Base-by-base conservation (phyloP, 164 flowering plant genomes). In the Cinnamomum chago region DNA sequence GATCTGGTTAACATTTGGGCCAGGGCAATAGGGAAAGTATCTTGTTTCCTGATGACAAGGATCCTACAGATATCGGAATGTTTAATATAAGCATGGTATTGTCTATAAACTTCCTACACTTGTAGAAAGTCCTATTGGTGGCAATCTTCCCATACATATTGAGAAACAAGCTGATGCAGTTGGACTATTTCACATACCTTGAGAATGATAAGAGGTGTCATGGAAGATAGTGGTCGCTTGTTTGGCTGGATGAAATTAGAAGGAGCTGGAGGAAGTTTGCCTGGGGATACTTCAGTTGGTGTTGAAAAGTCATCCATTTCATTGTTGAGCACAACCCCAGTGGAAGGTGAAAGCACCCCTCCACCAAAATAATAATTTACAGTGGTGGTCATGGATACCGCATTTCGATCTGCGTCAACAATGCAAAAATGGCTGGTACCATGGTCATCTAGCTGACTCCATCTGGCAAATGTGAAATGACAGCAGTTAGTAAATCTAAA, bases 341-440 rank as follows among this genome's bases (percentile, higher is more conserved):
- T 91, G 1, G 97, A 86, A 47, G 93, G 90, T 9, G 99, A 93
- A 28, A 90, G 88, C 17, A 94, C 72, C 17, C 88, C 90, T 0
- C 84, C 90, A 51, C 98, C 97, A 80, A 96, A 94, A 33, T 52
- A 60, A 76, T 71, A 88, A 72, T 94, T 96, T 64, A 96, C 89
- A 0, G 97, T 92, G 0, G 90, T 88, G 20, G 99, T 95, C 92
- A 95, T 78, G 9, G 98, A 92, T 18, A 95, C 90, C 5, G 97
- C 97, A 79, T 95, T 95, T 70, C 99, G 77, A 33, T 92, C 94
- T 23, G 86, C 81, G 81, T 95, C 99, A 0, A 93, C 99, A 20
- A 95, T 80, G 80, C 97, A 94, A 73, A 93, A 86, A 76, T 95
- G 98, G 79, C 97, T 93, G 4, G 99, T 95, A 67, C 99, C 99